Evolutionary conservation across 192 early-diverging fungal species (phyloP).

Genomic region (Geranomyces variabilis): DNA sequence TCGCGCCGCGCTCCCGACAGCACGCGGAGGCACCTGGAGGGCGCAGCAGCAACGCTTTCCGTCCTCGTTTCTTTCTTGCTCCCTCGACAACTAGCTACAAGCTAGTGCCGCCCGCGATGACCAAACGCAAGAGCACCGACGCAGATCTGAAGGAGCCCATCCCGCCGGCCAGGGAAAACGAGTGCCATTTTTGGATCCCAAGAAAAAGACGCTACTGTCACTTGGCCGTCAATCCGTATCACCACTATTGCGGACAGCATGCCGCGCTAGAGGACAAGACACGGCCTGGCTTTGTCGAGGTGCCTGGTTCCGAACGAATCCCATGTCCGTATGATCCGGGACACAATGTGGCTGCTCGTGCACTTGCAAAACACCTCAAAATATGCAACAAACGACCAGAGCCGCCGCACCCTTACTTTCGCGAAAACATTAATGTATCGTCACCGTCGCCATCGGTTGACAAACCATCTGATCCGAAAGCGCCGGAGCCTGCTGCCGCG

Average conservation of each 20-base stretch:
- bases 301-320: conserved; percentile 51
- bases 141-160: conserved; percentile 31
- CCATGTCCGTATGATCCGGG: conserved; percentile 75
- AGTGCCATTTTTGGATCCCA: conserved; percentile 52
- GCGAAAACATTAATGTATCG: conserved; percentile 49
- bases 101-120: too few species aligned
- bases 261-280: conserved; percentile 39
- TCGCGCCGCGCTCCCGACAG: too few species aligned
- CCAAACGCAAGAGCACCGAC: conserved; percentile 11
- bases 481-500: not conserved
- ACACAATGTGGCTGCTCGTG: conserved; percentile 60
- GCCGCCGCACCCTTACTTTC: conserved; percentile 40
- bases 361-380: conserved; percentile 63
- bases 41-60: too few species aligned
- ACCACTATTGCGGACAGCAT: conserved; percentile 76
- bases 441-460: not conserved
- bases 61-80: too few species aligned
- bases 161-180: conserved; percentile 45
- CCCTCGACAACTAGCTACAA: too few species aligned
- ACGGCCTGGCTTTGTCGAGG: conserved; percentile 33
- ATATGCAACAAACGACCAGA: conserved; percentile 69
- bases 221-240: conserved; percentile 53
- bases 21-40: too few species aligned
- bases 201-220: conserved; percentile 69
- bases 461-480: not conserved